phyloP scores from a whole-genome alignment of 192 early-diverging fungal species.

The Coemansia sp. region DNA sequence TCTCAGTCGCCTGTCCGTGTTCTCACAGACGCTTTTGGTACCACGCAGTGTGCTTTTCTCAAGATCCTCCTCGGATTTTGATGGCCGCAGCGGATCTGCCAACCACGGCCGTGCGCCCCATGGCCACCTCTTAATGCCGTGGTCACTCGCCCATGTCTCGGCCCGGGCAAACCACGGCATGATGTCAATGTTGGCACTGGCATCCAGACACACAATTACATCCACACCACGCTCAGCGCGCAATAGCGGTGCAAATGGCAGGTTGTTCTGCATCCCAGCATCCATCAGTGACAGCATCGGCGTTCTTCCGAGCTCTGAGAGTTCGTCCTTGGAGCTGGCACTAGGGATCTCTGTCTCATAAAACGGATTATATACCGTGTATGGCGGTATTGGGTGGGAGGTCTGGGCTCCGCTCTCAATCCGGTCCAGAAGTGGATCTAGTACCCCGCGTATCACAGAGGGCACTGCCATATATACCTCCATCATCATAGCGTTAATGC shows the following conservation, averaged over 20 bases:
- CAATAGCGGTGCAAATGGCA: conserved; percentile 72
- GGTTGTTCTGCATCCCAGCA: conserved; percentile 79
- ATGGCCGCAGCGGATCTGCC: conserved; percentile 42
- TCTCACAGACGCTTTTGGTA: conserved; percentile 24
- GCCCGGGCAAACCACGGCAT: conserved; percentile 66
- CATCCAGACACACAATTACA: conserved; percentile 71
- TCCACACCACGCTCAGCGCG: conserved; percentile 67
- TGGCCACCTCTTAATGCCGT: conserved; percentile 65
- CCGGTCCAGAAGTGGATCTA: conserved; percentile 46
- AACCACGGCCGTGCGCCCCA: conserved; percentile 58
- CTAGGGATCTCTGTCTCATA: conserved; percentile 16
- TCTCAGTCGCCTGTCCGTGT: conserved; percentile 19
- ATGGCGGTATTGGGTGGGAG: conserved; percentile 66
- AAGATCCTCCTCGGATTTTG: conserved; percentile 28
- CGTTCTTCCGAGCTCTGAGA: conserved; percentile 26
- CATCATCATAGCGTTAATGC: conserved; percentile 46
- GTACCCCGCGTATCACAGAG: conserved; percentile 18
- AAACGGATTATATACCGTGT: conserved; percentile 68
- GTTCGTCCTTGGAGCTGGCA: neutral
- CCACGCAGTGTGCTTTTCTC: conserved; percentile 16
- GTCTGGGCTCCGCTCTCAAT: conserved; percentile 56
- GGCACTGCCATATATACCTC: conserved; percentile 44
- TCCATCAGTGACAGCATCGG: conserved; percentile 66
- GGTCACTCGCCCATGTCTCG: conserved; percentile 61
- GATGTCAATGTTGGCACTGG: conserved; percentile 68